Percentiles rank a stretch among this genome's conserved stretches.
Evolutionary conservation across 192 early-diverging fungal genomes (phyloP).

Genomic region (Mortierella claussenii): DNA sequence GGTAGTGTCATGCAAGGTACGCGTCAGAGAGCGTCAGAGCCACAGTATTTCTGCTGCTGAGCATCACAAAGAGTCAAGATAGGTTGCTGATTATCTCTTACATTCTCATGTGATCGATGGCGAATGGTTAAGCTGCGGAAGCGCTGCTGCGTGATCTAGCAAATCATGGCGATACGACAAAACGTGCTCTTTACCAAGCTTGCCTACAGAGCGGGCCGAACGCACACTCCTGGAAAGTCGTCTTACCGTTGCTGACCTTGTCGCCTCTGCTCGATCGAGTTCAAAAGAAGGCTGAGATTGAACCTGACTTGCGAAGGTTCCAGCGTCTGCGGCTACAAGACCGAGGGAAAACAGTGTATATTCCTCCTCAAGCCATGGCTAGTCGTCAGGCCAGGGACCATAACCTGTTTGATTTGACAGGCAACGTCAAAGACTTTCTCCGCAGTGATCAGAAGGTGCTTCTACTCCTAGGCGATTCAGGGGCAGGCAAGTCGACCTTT

Average conservation of each 20-base stretch:
- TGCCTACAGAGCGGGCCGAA: neutral
- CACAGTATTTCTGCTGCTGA: no score
- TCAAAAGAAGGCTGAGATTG: neutral
- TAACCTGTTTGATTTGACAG: neutral
- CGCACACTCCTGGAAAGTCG: neutral
- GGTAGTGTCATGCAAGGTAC: neutral
- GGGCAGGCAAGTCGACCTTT: slow-evolving; percentile 19
- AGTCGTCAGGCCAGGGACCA: slow-evolving; percentile 2
- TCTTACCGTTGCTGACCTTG: neutral
- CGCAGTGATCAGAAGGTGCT: neutral
- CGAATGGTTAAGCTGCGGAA: neutral
- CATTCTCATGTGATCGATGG: neutral
- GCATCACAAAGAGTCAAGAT: no score
- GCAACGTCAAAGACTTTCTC: neutral
- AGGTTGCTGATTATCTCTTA: neutral
- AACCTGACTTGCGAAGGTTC: neutral
- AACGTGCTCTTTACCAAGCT: neutral
- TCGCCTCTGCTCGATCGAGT: neutral
- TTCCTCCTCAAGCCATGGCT: slow-evolving; percentile 4
- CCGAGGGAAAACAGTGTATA: neutral
- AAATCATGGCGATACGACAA: neutral
- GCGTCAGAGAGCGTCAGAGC: neutral
- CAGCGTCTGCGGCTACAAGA: neutral
- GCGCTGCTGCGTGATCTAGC: neutral
- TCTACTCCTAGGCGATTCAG: slow-evolving; percentile 5